Conservation (phyloP, 129 eudicot genomes). For the Helianthus tuberosus region DNA sequence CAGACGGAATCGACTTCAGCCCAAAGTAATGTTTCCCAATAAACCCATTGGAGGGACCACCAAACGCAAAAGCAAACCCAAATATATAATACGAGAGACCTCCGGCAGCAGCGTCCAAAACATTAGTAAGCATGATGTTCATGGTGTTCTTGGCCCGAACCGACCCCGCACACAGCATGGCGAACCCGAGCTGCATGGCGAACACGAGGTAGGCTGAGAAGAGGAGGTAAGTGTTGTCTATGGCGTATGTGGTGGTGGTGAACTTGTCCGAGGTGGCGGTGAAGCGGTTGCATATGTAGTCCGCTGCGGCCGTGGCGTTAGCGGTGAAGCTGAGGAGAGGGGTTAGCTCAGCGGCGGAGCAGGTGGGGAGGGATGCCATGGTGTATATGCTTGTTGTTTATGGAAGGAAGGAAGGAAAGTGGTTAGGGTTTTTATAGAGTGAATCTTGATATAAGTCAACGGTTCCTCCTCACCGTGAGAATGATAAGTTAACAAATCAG, state of each 20-base stretch:
- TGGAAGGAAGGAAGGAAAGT: background rate
- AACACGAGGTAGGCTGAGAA: constrained; percentile 49
- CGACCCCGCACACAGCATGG: constrained; percentile 44
- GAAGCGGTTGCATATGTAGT: constrained; percentile 35
- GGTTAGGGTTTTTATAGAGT: background rate
- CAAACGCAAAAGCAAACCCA: constrained; percentile 47
- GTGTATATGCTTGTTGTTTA: background rate
- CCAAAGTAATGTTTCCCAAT: constrained; percentile 39
- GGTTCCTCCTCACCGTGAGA: background rate
- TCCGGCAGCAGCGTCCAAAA: constrained; percentile 47
- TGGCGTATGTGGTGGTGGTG: constrained; percentile 28
- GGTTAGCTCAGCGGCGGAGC: constrained; percentile 26
- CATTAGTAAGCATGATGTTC: constrained; percentile 48
- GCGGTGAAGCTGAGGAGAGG: constrained; percentile 20
- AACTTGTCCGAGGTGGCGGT: constrained; percentile 16
- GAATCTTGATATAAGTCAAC: background rate
- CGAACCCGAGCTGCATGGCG: constrained; percentile 52
- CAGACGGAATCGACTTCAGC: constrained; percentile 11
- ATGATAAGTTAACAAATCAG: background rate
- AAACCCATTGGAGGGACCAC: constrained; percentile 44
- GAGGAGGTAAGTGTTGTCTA: constrained; percentile 38
- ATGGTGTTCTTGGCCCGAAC: constrained; percentile 4
- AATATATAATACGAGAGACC: constrained; percentile 40
- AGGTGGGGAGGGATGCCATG: constrained; percentile 18
- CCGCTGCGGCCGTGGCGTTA: constrained; percentile 32